Evolutionary conservation across 495 filamentous ascomycete species (phyloP), one percentile per base, ranked within the genome.

Genomic region (Hypomontagnella submonticulosa): DNA sequence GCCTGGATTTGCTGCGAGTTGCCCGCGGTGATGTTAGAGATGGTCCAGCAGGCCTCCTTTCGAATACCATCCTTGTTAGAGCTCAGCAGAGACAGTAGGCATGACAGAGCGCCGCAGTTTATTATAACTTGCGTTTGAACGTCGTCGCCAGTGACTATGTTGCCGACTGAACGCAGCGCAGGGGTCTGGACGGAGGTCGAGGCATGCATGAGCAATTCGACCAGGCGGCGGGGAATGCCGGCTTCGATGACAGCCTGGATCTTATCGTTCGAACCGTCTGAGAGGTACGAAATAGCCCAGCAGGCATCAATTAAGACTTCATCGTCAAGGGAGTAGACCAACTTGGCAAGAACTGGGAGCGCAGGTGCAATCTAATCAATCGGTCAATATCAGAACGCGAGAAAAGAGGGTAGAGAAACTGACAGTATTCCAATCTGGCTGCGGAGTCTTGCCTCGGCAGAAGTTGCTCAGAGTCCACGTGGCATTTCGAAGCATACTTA

Each of bases 381-480:
- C 32, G 13, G 34, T 34, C 8, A 50, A 53, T 32, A 62, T 34
- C 3, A 15, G 42, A 4, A 16, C 46, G 32, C 18, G 12, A 11
- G 42, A 16, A 36, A 38, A 32, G 32, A 27, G 62, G 4, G 67
- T 27, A 43, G 13, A 43, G 13, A 40, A 54, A 85, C 88, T 77
- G 83, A 97, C 93, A 2, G 92, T 97, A 73, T 89, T 85, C 96
- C 96, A 99, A 75, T 99, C 95, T 15, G 96, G 96, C 79, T 99
- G 96, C 36, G 96, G 96, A 3, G 93, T 97, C 86, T 98, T 99
- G 78, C 96, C 96, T 84, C 96, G 94, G 82, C 96, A 99, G 82
- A 99, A 99, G 82, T 99, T 99, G 84, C 96, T 98, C 50, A 99
- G 83, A 19, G 96, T 99, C 96, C 96, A 99, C 20, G 96, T 98